Evolutionary conservation across 345 rosid species (phyloP), one percentile per base, ranked within the genome.

Genomic region (Gossypium turneri): DNA sequence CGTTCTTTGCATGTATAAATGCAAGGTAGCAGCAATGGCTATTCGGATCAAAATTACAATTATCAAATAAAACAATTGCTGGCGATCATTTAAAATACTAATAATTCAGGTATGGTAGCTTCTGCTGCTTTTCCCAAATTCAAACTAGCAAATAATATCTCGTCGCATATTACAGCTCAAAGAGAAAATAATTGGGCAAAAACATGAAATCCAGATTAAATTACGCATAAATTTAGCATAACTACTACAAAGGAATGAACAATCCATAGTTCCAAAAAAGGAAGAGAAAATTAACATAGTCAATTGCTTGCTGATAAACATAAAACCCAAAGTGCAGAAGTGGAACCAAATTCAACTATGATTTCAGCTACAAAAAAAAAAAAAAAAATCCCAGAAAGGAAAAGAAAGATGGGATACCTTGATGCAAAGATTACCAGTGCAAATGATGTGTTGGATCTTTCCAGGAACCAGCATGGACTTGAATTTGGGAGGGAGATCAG

Each of bases 401-500:
- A 24, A 7, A 77, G 50, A 12, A 74, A 56, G 64, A 65, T n/a
- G 70, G 59, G 75, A 20, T 76, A 94, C 97, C 80, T 90, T 92
- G 81, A 90, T 92, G 76, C 91, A 90, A 57, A 94, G 92, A 84
- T 94, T 94, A 53, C 97, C 97, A 9, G 98, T 86, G 80, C 94
- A 94, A 77, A 92, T 87, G 85, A 92, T 89, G 82, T 92, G 98
- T 77, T 94, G 98, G 84, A 92, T 94, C 92, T 94, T 92, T 66
- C 97, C 98, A 75, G 97, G 97, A 52, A 90, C 98, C 63, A 94
- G 94, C 97, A 94, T 94, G 51, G 97, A 86, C 87, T 94, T 94
- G 87, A 92, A 92, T 83, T 94, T 94, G 0, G 92, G 86, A 9
- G 94, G 98, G 58, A 94, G 90, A 92, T 92, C 98, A 82, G 97